Evolutionary conservation across 768 basidiomycete species (phyloP), one percentile per base, ranked within the genome.

Genomic region (Lyophyllum semitale): DNA sequence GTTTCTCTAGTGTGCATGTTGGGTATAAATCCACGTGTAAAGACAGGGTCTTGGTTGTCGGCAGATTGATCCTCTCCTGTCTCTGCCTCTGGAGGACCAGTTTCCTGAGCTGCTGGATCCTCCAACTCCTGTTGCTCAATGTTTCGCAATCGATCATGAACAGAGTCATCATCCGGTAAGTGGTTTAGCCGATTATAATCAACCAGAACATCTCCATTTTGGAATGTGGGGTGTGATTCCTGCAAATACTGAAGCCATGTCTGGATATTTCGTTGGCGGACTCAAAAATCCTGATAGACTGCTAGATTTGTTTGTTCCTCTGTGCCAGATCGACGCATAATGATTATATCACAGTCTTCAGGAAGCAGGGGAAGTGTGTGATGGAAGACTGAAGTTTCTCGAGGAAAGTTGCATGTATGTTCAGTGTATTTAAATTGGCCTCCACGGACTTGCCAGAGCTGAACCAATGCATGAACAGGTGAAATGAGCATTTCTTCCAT

Each of bases 121-220:
- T 48, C 35, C 45, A 50, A 20, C 23, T 59, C 54, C 46, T 52
- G 23, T 23, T 33, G 9, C 32, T 44, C 42, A 9, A 58, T 45
- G 40, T 52, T 59, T 13, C 29, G 38, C 8, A 61, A 17, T 23
- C 47, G 47, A 27, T 56, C 26, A 33, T 35, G 32, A 15, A 65
- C 55, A 27, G 51, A 53, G 2, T 20, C 56, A 63, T 52, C 41
- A 13, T 37, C 48, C 23, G 62, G 62, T 33, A 65, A 43, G 7
- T 59, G 33, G 8, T 44, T 8, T 1, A 65, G 48, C 7, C 35
- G n/a, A 29, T 55, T 49, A 45, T 59, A 58, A 35, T 35, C 33
- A 15, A 35, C 33, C 15, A 8, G 8, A 35, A 35, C 33, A 35
- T 7, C 8, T 9, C 33, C 33, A 35, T 35, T 15, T 3, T 15